Evolutionary conservation across 176 grass and related monocot species (phyloP).

Genomic region (Lolium multiflorum): DNA sequence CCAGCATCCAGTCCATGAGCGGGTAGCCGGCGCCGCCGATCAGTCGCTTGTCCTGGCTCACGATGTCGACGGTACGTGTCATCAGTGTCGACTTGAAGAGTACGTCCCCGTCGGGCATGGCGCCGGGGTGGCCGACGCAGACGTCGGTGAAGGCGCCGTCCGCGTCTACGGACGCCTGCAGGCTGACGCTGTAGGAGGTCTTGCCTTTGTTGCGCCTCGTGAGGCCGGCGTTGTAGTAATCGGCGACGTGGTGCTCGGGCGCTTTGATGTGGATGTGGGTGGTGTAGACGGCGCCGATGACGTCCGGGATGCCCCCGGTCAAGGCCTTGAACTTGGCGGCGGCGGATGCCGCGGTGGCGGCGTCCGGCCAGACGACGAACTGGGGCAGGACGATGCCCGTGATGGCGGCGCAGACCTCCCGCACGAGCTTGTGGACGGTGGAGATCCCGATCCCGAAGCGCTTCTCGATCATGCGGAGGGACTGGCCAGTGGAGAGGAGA

Average conservation of each 20-base stretch:
- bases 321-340: slow-evolving; percentile 43
- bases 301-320: slow-evolving; percentile 65
- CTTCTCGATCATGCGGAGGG: slow-evolving; percentile 66
- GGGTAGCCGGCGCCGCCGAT: slow-evolving; percentile 68
- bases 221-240: slow-evolving; percentile 87
- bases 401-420: slow-evolving; percentile 86
- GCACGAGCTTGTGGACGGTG: slow-evolving; percentile 89
- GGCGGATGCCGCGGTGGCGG: not conserved
- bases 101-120: slow-evolving; percentile 66
- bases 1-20: slow-evolving; percentile 82
- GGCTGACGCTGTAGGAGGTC: slow-evolving; percentile 76
- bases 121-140: slow-evolving; percentile 71
- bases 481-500: slow-evolving; percentile 82
- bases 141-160: slow-evolving; percentile 81
- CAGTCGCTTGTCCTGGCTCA: slow-evolving; percentile 58
- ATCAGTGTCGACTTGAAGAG: slow-evolving; percentile 67
- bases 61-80: not conserved
- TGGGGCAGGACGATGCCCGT: slow-evolving; percentile 68
- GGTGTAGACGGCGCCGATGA: slow-evolving; percentile 82
- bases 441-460: slow-evolving; percentile 91
- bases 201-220: slow-evolving; percentile 78
- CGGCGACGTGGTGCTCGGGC: slow-evolving; percentile 68
- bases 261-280: slow-evolving; percentile 91
- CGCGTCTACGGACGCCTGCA: slow-evolving; percentile 79
- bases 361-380: slow-evolving; percentile 61